These are phyloP conservation scores for Colletotrichum tamarilloi DNA, from an alignment of 2,329 filamentous ascomycete species.

Conservation along the genomic window DNA sequence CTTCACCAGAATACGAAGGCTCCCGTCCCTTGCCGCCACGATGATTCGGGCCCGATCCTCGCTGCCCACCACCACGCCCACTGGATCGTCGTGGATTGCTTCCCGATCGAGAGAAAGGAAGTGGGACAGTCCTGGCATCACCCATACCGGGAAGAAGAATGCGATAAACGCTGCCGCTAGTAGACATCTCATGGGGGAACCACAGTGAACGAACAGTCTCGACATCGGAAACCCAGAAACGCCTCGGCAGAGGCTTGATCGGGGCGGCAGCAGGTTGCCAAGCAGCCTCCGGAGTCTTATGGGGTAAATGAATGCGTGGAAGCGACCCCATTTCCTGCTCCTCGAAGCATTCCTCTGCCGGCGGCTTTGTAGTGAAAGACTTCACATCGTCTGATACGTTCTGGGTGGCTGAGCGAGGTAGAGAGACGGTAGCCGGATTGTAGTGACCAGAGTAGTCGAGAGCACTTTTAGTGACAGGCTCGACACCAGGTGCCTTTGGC, in stretches of 20 bases:
- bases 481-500: conserved; percentile 70
- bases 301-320: conserved; percentile 76
- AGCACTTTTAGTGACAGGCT: conserved; percentile 74
- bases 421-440: conserved; percentile 75
- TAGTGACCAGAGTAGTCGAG: conserved; percentile 65
- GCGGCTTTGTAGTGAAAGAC: conserved; percentile 70
- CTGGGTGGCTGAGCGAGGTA: conserved; percentile 55
- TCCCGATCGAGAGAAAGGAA: conserved; percentile 47
- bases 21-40: conserved; percentile 38
- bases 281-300: conserved; percentile 68
- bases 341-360: conserved; percentile 84
- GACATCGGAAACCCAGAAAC: conserved; percentile 58
- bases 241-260: conserved; percentile 65
- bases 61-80: conserved; percentile 36
- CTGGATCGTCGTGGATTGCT: conserved; percentile 46
- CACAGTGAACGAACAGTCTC: conserved; percentile 43
- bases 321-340: conserved; percentile 84
- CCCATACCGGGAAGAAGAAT: conserved; percentile 56
- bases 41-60: conserved; percentile 32
- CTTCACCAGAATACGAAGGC: conserved; percentile 32
- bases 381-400: conserved; percentile 14
- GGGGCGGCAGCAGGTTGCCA: conserved; percentile 70
- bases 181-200: conserved; percentile 40
- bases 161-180: conserved; percentile 38
- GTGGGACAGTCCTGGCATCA: conserved; percentile 50